These are phyloP conservation scores for Malus hybrid DNA, from an alignment of 331 rosid species.

Conservation along the genomic window DNA sequence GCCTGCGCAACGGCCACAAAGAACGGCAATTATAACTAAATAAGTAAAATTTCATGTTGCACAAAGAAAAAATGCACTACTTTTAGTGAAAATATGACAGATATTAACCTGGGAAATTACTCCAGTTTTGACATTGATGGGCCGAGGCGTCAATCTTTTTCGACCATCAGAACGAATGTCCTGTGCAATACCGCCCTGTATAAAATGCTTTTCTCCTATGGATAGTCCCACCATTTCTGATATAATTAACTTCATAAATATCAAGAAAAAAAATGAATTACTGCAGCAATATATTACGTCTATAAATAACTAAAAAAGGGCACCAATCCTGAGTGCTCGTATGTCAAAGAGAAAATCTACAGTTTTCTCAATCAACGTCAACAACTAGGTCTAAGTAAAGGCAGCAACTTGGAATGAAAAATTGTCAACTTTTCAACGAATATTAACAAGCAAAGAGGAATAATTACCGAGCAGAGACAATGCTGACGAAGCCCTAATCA, in stretches of 20 bases:
- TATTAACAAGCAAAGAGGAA: neutral
- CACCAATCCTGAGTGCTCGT: neutral
- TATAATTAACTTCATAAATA: neutral
- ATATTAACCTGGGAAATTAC: slow-evolving; percentile 62
- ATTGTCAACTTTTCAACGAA: neutral
- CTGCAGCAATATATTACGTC: neutral
- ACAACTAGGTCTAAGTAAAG: neutral
- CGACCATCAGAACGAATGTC: slow-evolving; percentile 92
- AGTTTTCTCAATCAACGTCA: neutral
- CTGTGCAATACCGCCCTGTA: slow-evolving; percentile 77
- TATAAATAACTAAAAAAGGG: neutral
- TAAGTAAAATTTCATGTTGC: neutral
- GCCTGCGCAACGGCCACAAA: slow-evolving; percentile 39
- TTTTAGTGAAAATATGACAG: neutral
- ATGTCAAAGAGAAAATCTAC: neutral
- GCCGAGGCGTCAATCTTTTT: slow-evolving; percentile 60
- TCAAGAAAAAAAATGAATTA: neutral
- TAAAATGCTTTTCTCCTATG: slow-evolving; percentile 58
- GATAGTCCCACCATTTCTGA: slow-evolving; percentile 73
- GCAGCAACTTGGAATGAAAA: neutral
- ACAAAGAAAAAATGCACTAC: neutral
- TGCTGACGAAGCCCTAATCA: neutral
- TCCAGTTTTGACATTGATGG: slow-evolving; percentile 68
- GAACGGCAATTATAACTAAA: neutral
- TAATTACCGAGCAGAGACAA: neutral